Conservation (phyloP, 1,284 basidiomycete species). For the Trametes versicolor region DNA sequence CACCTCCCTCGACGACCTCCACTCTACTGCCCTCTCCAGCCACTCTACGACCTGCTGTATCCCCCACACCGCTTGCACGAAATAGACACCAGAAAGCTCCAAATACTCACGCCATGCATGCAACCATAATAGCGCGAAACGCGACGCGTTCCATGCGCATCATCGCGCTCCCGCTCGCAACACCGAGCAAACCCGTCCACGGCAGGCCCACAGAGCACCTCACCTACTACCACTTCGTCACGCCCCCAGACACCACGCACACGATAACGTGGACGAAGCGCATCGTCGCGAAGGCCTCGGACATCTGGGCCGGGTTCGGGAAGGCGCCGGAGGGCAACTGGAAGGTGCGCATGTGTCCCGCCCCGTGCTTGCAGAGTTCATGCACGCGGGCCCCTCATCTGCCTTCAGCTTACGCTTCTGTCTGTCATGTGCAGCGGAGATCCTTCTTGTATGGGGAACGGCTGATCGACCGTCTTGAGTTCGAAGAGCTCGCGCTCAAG, state of each 20-base stretch:
- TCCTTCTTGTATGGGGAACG: conserved; percentile 71
- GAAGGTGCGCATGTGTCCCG: conserved; percentile 58
- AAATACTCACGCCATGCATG: conserved; percentile 11
- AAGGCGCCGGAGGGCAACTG: conserved; percentile 69
- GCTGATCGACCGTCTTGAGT: conserved; percentile 74
- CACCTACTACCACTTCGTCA: conserved; percentile 60
- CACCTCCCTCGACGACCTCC: background rate
- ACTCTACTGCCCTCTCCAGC: too few relatives aligned
- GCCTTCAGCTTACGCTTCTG: too few relatives aligned
- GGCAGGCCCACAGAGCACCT: conserved; percentile 42
- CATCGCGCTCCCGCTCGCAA: conserved; percentile 55
- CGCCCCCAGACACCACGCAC: conserved; percentile 38
- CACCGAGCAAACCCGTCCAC: conserved; percentile 21
- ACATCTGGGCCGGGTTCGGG: conserved; percentile 72
- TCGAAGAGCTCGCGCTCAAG: conserved; percentile 79
- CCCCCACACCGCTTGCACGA: background rate
- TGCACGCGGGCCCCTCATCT: too few relatives aligned
- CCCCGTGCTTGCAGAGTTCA: background rate
- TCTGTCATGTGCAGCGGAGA: conserved; percentile 53
- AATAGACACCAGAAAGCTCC: background rate
- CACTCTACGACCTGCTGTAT: background rate
- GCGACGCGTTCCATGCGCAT: conserved; percentile 53
- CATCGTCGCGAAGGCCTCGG: conserved; percentile 58
- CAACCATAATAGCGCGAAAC: conserved; percentile 29
- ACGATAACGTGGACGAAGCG: conserved; percentile 48